Evolutionary conservation across 768 basidiomycete species (phyloP), one percentile per base, ranked within the genome.

Genomic region (Rhodotorula taiwanensis): DNA sequence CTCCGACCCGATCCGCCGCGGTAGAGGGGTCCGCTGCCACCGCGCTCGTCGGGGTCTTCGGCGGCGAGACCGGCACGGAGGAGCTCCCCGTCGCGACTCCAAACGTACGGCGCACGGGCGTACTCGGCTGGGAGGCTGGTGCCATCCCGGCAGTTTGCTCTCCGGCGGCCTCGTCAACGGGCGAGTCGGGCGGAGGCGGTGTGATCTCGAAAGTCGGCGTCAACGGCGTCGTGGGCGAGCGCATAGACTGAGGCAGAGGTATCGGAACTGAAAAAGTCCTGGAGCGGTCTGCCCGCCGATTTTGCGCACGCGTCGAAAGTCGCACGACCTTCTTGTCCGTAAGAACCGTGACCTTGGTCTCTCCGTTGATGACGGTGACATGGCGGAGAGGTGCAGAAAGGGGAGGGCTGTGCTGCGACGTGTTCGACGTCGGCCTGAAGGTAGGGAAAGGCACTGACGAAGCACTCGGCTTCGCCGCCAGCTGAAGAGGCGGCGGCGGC

Each of bases 291-390:
- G 4, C 49, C 14, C 52, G 16, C 15, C 42, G 41, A 23, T 42
- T 28, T 18, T 45, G 27, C 8, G 58, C 64, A 8, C 64, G 30
- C 4, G 58, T 60, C 30, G 64, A 65, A 0, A 65, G 27, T 4
- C 64, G 41, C 5, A 65, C 54, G 20, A 60, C 31, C 48, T 48
- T 51, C 43, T 65, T 65, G 33, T 60, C 58, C 42, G 48, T 58
- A 25, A 60, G 44, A 53, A 65, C 54, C 34, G 64, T 60, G 15
- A 60, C 64, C 44, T 44, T 55, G 27, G 58, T 60, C 28, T 27
- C 23, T 0, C 63, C 63, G 41, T 30, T 30, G 27, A 65, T 48
- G 25, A 55, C 55, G 7, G 47, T 41, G 25, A 44, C 27, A 39
- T 39, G 36, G 36, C 10, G 9, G 36, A 39, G 16, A 39, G 36